Percentiles rank a stretch among this genome's conserved stretches.
These are phyloP conservation scores for Euphorbia tirucalli DNA, from an alignment of 345 rosid species.

Conservation along the genomic window DNA sequence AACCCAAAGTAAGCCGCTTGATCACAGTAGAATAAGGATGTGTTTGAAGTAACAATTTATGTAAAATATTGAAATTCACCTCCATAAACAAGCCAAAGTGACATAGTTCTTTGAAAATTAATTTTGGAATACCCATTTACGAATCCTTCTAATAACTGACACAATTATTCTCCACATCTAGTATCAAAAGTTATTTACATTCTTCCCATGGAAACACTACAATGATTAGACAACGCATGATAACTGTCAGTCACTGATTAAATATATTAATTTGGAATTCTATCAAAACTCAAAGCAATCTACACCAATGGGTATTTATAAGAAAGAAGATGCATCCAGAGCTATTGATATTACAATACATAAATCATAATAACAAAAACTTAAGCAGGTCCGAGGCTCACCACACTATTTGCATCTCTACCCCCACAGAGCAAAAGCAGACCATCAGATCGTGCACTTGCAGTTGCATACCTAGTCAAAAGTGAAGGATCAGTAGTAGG, in stretches of 20 bases:
- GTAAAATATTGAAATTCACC: background rate
- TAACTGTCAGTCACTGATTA: background rate
- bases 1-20: background rate
- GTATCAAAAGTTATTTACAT: background rate
- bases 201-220: background rate
- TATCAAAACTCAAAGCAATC: background rate
- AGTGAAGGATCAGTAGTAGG: constrained; percentile 15
- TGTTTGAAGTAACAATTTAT: background rate
- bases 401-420: constrained; percentile 96
- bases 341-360: background rate
- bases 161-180: background rate
- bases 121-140: background rate
- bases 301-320: background rate
- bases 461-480: constrained; percentile 90
- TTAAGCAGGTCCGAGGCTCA: constrained; percentile 30
- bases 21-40: background rate
- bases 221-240: background rate
- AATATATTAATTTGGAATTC: background rate
- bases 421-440: constrained; percentile 99
- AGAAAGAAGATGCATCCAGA: background rate
- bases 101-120: background rate
- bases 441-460: constrained; percentile 99
- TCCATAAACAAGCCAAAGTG: background rate
- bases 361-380: constrained; percentile 10
- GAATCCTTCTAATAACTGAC: background rate